Evolutionary conservation across 345 rosid species (phyloP).

Genomic region (Hibiscus syriacus): DNA sequence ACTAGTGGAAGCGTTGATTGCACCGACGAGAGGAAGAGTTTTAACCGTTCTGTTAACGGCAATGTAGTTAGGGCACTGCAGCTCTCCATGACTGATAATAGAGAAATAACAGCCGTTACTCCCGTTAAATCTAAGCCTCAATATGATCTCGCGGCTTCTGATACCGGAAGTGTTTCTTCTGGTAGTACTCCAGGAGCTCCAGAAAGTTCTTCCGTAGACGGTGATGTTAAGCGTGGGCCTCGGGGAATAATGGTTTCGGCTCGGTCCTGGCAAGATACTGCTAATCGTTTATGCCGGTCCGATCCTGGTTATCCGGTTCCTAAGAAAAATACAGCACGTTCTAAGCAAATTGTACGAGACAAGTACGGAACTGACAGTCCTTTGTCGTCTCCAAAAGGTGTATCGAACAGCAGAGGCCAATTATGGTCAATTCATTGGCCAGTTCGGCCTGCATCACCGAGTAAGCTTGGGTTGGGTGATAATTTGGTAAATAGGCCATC

Average conservation of each 20-base stretch:
- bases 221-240: slow-evolving; percentile 25
- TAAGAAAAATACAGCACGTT: slow-evolving; percentile 19
- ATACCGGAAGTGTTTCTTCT: slow-evolving; percentile 78
- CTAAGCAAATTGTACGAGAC: slow-evolving; percentile 36
- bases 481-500: slow-evolving; percentile 43
- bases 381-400: slow-evolving; percentile 48
- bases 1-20: no score
- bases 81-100: no score
- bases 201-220: slow-evolving; percentile 22
- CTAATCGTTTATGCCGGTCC: slow-evolving; percentile 29
- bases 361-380: slow-evolving; percentile 40
- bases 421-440: slow-evolving; percentile 46
- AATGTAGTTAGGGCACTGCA: no score
- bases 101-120: no score
- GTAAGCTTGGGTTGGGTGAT: slow-evolving; percentile 39
- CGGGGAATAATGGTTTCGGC: slow-evolving; percentile 38
- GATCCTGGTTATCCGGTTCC: slow-evolving; percentile 35
- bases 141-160: slow-evolving; percentile 40
- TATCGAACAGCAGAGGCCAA: slow-evolving; percentile 39
- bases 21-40: no score
- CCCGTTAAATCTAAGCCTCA: slow-evolving; percentile 28
- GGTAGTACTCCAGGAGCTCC: slow-evolving; percentile 45
- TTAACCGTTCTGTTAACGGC: no score
- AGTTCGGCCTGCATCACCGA: slow-evolving; percentile 58
- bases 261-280: slow-evolving; percentile 46